phyloP scores from a whole-genome alignment of 2,329 filamentous ascomycete genomes.

The Sarocladium oryzae region DNA sequence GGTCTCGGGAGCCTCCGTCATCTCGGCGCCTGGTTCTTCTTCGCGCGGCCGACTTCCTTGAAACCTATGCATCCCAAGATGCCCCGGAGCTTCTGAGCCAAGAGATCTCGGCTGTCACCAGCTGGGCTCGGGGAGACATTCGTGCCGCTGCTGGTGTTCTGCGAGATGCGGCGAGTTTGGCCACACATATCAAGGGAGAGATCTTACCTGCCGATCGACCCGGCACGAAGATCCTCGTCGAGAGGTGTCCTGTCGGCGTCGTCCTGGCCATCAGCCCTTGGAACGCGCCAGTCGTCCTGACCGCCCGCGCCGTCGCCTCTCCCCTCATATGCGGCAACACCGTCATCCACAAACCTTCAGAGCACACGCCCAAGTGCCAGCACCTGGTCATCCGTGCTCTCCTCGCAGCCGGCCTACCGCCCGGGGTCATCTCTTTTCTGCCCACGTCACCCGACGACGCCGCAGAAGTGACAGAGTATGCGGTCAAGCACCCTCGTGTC shows the following conservation, averaged over 20 bases:
- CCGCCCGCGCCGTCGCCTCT: slow-evolving; percentile 32
- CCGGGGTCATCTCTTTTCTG: slow-evolving; percentile 58
- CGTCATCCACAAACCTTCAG: slow-evolving; percentile 56
- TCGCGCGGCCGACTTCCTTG: slow-evolving; percentile 49
- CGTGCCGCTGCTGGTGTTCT: slow-evolving; percentile 27
- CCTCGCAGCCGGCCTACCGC: slow-evolving; percentile 58
- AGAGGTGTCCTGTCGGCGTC: slow-evolving; percentile 63
- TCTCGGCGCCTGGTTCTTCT: slow-evolving; percentile 55
- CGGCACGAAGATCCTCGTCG: slow-evolving; percentile 51
- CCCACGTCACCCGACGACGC: slow-evolving; percentile 52
- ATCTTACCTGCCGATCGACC: slow-evolving; percentile 31
- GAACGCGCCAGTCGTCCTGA: slow-evolving; percentile 13
- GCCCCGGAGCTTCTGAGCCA: background rate
- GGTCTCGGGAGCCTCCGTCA: slow-evolving; percentile 51
- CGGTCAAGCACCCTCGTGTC: slow-evolving; percentile 55
- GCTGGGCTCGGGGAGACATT: slow-evolving; percentile 30
- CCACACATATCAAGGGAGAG: slow-evolving; percentile 28
- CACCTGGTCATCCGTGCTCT: slow-evolving; percentile 50
- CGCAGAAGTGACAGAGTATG: slow-evolving; percentile 49
- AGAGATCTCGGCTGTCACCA: slow-evolving; percentile 25
- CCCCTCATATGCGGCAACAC: slow-evolving; percentile 53
- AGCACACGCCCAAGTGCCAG: slow-evolving; percentile 50
- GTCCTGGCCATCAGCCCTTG: slow-evolving; percentile 33
- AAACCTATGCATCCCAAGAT: slow-evolving; percentile 27
- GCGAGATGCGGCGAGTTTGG: slow-evolving; percentile 33